Base-by-base conservation (phyloP, 2,329 filamentous ascomycete genomes). In the Graphilbum fragrans region DNA sequence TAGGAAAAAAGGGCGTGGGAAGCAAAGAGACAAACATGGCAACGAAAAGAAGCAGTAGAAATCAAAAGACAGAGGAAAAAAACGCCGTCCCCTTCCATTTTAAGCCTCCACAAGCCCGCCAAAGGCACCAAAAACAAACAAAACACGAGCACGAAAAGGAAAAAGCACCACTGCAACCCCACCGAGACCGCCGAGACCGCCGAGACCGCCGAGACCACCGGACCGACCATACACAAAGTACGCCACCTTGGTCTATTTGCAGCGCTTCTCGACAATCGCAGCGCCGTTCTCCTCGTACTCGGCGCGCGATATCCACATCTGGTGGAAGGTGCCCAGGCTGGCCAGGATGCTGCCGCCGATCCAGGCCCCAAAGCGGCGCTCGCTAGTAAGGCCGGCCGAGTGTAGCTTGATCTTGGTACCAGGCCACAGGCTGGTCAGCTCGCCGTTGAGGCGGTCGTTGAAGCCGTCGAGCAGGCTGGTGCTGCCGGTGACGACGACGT, bases 271-370 rank as follows among this genome's bases (percentile, higher is more conserved):
- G 35, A 96, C 85, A 52, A 96, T 88, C 49, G 77, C 77, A 6
- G 80, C 69, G 2, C 92, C 92, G 59, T 94, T 88, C 69, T 98
- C 93, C 49, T 95, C 87, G 54, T 95, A 96, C 67, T 98, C 92
- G 69, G 94, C 94, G 62, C 80, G 86, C 20, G 82, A 90, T 53
- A 98, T 93, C 92, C 92, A 98, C 83, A 98, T 90, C 68, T 98
- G 92, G 66, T 98, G 92, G 65, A 98, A 98, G 14, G 88, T 94
- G 10, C 93, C 93, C 64, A 98, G 62, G 61, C 88, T 95, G 7
- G 86, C 88, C 51, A 98, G 67, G 52, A 98, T 95, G 62, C 87
- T 95, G 36, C 92, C 92, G 37, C 93, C 92, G 51, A 98, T 87
- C 90, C 92, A 98, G 38, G 85, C 80, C 19, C 86, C 88, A 60